phyloP scores from a whole-genome alignment of 331 rosid genomes.

The Malus hybrid region DNA sequence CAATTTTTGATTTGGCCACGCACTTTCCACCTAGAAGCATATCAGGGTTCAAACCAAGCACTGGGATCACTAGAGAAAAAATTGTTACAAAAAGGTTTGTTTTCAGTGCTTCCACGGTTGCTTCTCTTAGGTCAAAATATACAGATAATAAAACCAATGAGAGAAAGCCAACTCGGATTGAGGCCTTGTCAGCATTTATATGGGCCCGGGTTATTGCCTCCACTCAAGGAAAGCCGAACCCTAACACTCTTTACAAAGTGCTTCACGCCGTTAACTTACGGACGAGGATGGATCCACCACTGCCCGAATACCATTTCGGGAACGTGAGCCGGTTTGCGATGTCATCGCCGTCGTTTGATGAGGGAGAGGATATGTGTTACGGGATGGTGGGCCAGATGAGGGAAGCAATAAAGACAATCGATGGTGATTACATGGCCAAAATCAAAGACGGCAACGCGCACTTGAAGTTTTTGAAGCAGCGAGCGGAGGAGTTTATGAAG shows the following conservation, averaged over 20 bases:
- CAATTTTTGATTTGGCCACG: constrained; percentile 11
- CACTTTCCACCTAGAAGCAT: constrained; percentile 19
- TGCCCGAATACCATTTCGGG: constrained; percentile 21
- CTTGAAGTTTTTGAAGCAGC: background rate
- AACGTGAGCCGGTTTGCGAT: constrained; percentile 20
- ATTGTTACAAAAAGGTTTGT: constrained; percentile 22
- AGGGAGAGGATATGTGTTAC: background rate
- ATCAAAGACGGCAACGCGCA: background rate
- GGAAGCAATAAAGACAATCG: constrained; percentile 3
- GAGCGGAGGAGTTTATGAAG: background rate
- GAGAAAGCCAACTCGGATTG: constrained; percentile 21
- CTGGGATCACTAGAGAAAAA: background rate
- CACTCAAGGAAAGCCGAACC: background rate
- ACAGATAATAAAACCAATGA: background rate
- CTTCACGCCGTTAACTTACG: constrained; percentile 27
- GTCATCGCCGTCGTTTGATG: background rate
- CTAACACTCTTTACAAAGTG: background rate
- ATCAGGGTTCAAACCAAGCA: background rate
- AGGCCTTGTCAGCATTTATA: constrained; percentile 24
- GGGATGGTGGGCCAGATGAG: constrained; percentile 12
- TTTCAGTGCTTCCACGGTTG: constrained; percentile 14
- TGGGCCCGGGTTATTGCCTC: constrained; percentile 7
- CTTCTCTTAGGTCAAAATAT: constrained; percentile 8
- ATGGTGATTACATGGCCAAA: background rate
- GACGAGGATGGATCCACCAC: constrained; percentile 16